Evolutionary conservation across 345 rosid species (phyloP).

Genomic region (Salix caprea): DNA sequence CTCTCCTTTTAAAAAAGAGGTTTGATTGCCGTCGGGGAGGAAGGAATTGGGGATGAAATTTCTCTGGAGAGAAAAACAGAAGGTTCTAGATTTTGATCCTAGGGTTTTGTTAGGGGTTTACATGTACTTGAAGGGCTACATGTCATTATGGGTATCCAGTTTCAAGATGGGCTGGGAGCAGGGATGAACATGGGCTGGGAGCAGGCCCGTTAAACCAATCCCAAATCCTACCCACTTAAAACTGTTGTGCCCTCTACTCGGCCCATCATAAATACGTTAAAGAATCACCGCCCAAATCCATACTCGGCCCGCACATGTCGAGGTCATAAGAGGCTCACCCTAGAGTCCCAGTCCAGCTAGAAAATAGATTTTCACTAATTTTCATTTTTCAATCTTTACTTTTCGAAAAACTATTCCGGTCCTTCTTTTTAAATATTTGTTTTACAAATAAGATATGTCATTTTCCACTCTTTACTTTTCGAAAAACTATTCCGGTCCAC

Average conservation of each 20-base stretch:
- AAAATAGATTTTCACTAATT: not conserved
- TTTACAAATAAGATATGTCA: not conserved
- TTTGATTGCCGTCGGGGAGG: not conserved
- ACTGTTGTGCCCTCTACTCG: not conserved
- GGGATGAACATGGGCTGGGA: not conserved
- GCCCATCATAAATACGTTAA: not conserved
- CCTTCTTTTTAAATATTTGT: not conserved
- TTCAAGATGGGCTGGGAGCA: not conserved
- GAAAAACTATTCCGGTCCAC: not conserved
- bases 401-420: not conserved
- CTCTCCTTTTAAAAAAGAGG: not conserved
- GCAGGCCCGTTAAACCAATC: not conserved
- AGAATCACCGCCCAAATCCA: not conserved
- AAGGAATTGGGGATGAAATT: not conserved
- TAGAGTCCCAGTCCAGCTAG: no score
- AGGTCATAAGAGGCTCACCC: not conserved
- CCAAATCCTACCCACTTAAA: not conserved
- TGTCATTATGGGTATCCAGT: not conserved
- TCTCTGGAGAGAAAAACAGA: conserved; percentile 4
- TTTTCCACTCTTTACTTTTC: no score
- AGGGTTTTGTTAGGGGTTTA: conserved; percentile 20
- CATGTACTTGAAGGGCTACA: not conserved
- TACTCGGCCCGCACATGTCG: not conserved
- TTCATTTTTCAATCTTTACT: not conserved
- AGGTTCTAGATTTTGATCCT: conserved; percentile 13